Evolutionary conservation across 306 rosid genomes (phyloP), one percentile per base, ranked within the genome.

Genomic region (Rosa chinensis): DNA sequence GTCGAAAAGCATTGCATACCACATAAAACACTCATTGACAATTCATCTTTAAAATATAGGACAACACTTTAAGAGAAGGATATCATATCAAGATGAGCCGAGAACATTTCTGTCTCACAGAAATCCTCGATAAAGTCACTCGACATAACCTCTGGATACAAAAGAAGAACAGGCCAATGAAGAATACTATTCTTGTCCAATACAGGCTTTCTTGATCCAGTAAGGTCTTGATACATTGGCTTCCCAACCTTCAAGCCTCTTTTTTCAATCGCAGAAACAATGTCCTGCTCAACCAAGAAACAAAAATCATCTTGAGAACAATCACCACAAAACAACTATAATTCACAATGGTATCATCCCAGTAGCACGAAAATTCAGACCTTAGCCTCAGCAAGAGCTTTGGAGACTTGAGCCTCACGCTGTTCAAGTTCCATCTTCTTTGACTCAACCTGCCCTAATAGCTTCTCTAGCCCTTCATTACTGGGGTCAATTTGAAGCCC

Each of bases 141-240:
- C 62, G 97, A 91, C 99, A 92, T 95, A 85, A 91, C 94, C 88
- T 91, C 99, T 13, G 98, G 97, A 79, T 95, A 95, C 66, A 95
- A 89, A 80, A 92, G 88, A 86, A 92, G 87, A 86, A 95, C 99
- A 45, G 99, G 98, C 98, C 99, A 95, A 78, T 90, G 98, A 81
- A 95, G 92, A 79, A 91, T 89, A 47, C 87, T 91, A 80, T 79
- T 86, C 84, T 83, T 90, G 78, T 92, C 97, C 63, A 93, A 81
- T 77, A 87, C 85, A 12, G 94, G 97, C 81, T 88, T 95, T 85
- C 79, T 81, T 45, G 89, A 77, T 73, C 99, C 97, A 35, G 87
- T 87, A 70, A 95, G 97, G 66, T 93, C 98, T 58, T 23, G 85
- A 80, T 85, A 93, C 88, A 87, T 68, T 25, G 89, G 89, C 86